phyloP scores from a whole-genome alignment of 2,329 filamentous ascomycete species.

The Cladosporium sp. region DNA sequence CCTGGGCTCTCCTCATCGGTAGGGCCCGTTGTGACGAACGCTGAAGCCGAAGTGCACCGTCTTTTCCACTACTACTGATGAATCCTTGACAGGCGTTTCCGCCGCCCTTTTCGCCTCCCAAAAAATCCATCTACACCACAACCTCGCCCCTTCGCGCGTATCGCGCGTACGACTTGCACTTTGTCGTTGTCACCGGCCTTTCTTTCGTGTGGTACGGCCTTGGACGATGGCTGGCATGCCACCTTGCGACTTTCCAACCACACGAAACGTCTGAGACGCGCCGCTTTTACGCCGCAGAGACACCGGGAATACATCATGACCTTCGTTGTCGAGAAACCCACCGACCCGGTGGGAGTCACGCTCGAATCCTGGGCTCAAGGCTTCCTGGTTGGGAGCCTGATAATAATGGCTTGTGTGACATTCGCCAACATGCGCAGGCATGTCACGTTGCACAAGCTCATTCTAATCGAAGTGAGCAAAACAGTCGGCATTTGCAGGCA shows the following conservation, averaged over 20 bases:
- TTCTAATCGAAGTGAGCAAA: constrained; percentile 44
- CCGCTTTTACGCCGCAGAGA: constrained; percentile 9
- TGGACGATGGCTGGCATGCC: constrained; percentile 1
- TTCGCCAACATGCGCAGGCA: constrained; percentile 46
- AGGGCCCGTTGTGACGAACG: background rate
- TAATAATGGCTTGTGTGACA: constrained; percentile 47
- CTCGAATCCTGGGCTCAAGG: constrained; percentile 32
- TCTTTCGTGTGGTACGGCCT: background rate
- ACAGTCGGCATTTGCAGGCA: too few species aligned
- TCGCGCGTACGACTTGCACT: background rate
- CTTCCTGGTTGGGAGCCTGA: constrained; percentile 35
- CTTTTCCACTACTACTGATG: constrained; percentile 5
- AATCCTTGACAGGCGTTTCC: background rate
- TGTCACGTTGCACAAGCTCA: constrained; percentile 47
- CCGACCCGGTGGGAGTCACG: constrained; percentile 20
- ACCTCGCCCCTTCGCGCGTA: background rate
- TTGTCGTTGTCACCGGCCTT: background rate
- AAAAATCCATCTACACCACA: background rate
- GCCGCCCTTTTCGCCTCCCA: background rate
- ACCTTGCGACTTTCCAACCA: background rate
- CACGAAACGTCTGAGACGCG: constrained; percentile 1
- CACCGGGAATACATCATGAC: constrained; percentile 16
- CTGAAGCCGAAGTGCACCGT: background rate
- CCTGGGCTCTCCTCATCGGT: constrained; percentile 1
- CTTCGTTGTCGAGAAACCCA: constrained; percentile 26